phyloP scores from a whole-genome alignment of 495 filamentous ascomycete genomes.

The Parathielavia appendiculata region DNA sequence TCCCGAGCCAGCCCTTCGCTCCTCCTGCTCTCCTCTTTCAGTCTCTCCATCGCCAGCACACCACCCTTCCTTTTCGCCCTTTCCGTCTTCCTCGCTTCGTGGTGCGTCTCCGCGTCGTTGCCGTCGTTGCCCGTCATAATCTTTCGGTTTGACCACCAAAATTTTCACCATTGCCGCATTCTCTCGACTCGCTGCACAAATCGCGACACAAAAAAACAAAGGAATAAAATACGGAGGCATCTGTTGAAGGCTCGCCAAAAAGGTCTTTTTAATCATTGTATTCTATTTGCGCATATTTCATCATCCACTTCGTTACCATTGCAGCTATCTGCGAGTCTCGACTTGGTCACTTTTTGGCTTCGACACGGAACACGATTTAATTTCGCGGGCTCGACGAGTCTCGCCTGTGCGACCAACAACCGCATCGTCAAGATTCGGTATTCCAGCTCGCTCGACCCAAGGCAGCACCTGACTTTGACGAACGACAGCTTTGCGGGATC shows the following conservation, averaged over 20 bases:
- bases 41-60: constrained; percentile 34
- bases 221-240: constrained; percentile 17
- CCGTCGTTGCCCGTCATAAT: constrained; percentile 29
- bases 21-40: constrained; percentile 30
- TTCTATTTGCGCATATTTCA: constrained; percentile 28
- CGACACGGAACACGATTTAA: constrained; percentile 8
- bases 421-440: neutral
- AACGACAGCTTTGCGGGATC: neutral
- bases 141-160: constrained; percentile 14
- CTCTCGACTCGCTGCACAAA: constrained; percentile 24
- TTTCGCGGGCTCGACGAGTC: neutral
- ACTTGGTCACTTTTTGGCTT: constrained; percentile 10
- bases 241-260: constrained; percentile 22
- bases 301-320: constrained; percentile 16
- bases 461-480: neutral
- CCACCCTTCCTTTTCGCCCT: constrained; percentile 45
- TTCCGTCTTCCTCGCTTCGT: constrained; percentile 41
- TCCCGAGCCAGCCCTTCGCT: constrained; percentile 17
- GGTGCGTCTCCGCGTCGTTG: constrained; percentile 28
- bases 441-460: neutral
- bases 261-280: constrained; percentile 39
- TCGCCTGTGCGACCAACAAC: neutral
- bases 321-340: constrained; percentile 1
- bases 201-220: constrained; percentile 16
- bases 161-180: constrained; percentile 19